Evolutionary conservation across 148 eudicot genomes (phyloP).

Genomic region (Vaccinium macrocarpon): DNA sequence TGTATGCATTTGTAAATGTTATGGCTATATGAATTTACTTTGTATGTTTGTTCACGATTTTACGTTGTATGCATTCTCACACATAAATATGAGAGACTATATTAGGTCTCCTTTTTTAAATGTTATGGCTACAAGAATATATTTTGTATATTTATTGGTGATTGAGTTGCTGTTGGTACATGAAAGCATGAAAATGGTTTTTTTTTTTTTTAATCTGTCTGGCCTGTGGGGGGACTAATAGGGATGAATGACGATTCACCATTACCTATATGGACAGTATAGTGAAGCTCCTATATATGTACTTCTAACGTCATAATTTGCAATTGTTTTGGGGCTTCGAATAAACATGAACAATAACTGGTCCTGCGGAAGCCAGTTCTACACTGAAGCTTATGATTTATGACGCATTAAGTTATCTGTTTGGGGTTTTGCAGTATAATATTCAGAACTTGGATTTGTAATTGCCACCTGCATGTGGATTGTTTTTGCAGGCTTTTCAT

Average conservation of each 20-base stretch:
- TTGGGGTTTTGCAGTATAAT: not conserved
- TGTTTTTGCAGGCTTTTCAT: conserved; percentile 37
- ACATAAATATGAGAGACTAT: no score
- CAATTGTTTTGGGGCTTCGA: not conserved
- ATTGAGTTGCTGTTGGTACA: conserved; percentile 4
- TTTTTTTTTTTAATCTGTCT: not conserved
- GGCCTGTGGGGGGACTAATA: not conserved
- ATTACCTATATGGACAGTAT: not conserved
- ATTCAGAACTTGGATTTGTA: not conserved
- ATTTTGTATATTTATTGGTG: not conserved
- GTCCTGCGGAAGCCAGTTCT: not conserved
- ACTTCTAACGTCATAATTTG: not conserved
- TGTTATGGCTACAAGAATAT: not conserved
- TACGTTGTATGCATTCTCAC: no score
- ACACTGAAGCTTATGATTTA: not conserved
- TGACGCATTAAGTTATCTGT: not conserved
- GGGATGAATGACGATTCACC: not conserved
- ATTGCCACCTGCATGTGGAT: not conserved
- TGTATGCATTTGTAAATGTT: not conserved
- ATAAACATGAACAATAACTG: not conserved
- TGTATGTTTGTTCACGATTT: no score
- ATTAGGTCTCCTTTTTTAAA: no score
- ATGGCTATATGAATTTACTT: not conserved
- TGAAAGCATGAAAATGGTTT: conserved; percentile 11
- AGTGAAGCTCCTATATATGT: not conserved